Base-by-base conservation (phyloP, 805 yeast genomes). In the Hanseniaspora meyeri region DNA sequence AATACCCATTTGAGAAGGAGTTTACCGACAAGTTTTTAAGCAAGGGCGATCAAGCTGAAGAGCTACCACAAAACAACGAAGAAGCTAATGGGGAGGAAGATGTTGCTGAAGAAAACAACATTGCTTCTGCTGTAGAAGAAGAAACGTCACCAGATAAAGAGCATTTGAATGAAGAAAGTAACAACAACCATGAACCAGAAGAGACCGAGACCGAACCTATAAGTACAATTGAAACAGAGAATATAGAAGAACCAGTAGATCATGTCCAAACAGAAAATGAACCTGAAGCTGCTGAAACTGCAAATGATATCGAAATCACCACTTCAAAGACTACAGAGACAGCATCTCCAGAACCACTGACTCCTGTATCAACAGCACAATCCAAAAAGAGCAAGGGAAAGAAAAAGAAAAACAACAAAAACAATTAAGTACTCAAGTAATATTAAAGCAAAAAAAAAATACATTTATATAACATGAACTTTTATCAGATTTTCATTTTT, bases 301-400 rank as follows among this genome's bases (percentile, higher is more conserved):
- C 14, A 14, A 4, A 24, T 10, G 7, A 4, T 24, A 14, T 52
- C 46, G 54, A 43, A 14, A 10, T 31, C 7, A 31, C 56, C 24
- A 43, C 59, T 29, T 7, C 43, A n/a, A 14, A 14, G 34, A 37
- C 27, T 49, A 43, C 24, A 58, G 50, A 32, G 51, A 20, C 24
- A 58, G 51, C 27, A 53, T 40, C 27, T 49, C 50, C n/a, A 48
- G 55, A 11, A 46, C 48, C 17, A 50, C 51, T 17, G 17, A 59
- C 27, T 61, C 53, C 20, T 40, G 57, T 32, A 34, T 42, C 8
- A 52, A 56, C 29, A 49, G 54, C 43, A 53, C 47, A n/a, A 45
- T 40, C n/a, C 16, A 49, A 20, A 49, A 37, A 47, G 19, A 70
- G 65, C 60, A 68, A 70, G 60, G 70, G 68, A 59, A 70, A 68